phyloP scores from a whole-genome alignment of 805 yeast genomes.

The Jamesozyma jinghongensis region DNA sequence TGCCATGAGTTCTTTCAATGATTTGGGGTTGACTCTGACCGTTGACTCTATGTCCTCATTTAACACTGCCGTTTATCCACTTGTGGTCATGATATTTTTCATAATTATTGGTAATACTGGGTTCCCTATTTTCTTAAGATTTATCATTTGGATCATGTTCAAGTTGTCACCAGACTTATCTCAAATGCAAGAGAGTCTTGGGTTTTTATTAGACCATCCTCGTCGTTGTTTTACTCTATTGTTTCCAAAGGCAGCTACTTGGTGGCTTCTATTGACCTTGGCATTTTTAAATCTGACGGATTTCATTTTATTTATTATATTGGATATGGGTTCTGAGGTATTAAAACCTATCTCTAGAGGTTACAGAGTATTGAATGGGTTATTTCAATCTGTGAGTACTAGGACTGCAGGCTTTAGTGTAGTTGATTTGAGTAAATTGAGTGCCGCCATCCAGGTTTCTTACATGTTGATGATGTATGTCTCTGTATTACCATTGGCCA shows the following conservation, averaged over 20 bases:
- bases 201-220: conserved; percentile 88
- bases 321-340: conserved; percentile 54
- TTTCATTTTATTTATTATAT: conserved; percentile 65
- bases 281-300: conserved; percentile 68
- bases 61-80: conserved; percentile 51
- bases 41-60: conserved; percentile 73
- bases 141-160: conserved; percentile 71
- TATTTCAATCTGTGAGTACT: conserved; percentile 84
- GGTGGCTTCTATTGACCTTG: conserved; percentile 82
- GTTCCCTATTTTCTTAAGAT: conserved; percentile 75
- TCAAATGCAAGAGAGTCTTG: conserved; percentile 60
- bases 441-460: conserved; percentile 88
- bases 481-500: conserved; percentile 92
- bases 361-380: conserved; percentile 66
- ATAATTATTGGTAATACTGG: conserved; percentile 92
- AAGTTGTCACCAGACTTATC: conserved; percentile 60
- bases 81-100: conserved; percentile 56
- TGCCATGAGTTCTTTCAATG: conserved; percentile 70
- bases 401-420: conserved; percentile 90
- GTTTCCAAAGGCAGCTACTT: conserved; percentile 87
- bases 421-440: conserved; percentile 57
- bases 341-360: conserved; percentile 54
- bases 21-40: conserved; percentile 74
- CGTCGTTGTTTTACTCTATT: conserved; percentile 90
- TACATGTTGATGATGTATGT: conserved; percentile 98